Base-by-base conservation (phyloP, 2,329 filamentous ascomycete genomes). In the Cladosporium velox region DNA sequence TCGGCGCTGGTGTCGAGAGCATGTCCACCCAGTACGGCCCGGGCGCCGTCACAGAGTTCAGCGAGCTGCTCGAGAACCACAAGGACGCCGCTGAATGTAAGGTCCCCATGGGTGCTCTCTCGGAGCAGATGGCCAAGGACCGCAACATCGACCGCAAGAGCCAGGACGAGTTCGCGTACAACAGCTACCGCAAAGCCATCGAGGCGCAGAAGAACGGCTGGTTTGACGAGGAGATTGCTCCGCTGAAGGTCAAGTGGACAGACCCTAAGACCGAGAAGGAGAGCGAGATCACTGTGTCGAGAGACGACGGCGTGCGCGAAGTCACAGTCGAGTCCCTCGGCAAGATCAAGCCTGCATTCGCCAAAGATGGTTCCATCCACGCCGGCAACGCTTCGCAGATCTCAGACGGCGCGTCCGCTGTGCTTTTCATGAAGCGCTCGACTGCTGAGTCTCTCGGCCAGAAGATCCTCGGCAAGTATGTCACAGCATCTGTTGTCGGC, bases 301-400 rank as follows among this genome's bases (percentile, higher is more conserved):
- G 88, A 70, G 95, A 99, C 76, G 95, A 98, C 73, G 95, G 95
- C 70, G 85, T 98, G 71, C 87, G 95, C 60, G 83, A 89, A 44
- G 92, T 97, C 74, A 98, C 95, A 3, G 86, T 86, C 70, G 92
- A 98, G 82, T 91, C 89, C 1, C 88, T 98, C n/a, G 85, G 83
- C 80, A 97, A 97, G 87, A 96, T 98, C 79, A 88, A 87, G 69
- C 87, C 94, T 18, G 92, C 94, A 14, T 98, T 98, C 76, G 88
- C 92, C 71, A 93, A 96, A 81, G 90, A 95, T 75, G 95, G 95
- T 52, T 90, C 87, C 74, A 98, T 98, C 81, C 94, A 98, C 84
- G 95, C 92, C 66, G 95, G 95, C 73, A 99, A 98, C 79, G 94
- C 95, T 32, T 93, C 89, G 63, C 95, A 98, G 82, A 93, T 99